Percentiles rank a stretch among this genome's conserved stretches.
phyloP scores from a whole-genome alignment of 306 rosid species.

The Hippophae rhamnoides region DNA sequence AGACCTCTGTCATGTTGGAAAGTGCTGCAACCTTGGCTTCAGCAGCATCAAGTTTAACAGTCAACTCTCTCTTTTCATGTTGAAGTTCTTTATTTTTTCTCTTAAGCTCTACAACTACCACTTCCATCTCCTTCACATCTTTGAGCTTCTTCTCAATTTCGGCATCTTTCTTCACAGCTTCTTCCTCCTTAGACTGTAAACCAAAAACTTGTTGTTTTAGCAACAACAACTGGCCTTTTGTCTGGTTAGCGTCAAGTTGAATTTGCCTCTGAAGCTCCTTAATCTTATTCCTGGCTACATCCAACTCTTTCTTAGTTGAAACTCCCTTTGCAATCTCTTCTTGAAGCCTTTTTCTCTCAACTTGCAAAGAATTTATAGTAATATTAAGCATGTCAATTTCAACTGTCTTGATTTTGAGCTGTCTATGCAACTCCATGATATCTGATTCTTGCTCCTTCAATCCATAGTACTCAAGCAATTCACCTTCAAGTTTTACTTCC shows the following conservation, averaged over 20 bases:
- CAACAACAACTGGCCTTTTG: slow-evolving; percentile 76
- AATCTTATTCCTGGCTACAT: slow-evolving; percentile 71
- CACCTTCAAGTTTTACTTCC: slow-evolving; percentile 88
- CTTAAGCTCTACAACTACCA: slow-evolving; percentile 64
- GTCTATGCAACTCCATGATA: slow-evolving; percentile 56
- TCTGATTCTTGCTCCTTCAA: slow-evolving; percentile 74
- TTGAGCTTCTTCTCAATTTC: slow-evolving; percentile 66
- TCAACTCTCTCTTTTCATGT: slow-evolving; percentile 71
- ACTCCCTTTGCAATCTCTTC: slow-evolving; percentile 54
- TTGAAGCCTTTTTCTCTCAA: slow-evolving; percentile 77
- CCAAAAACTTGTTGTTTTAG: slow-evolving; percentile 85
- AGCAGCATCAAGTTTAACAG: slow-evolving; percentile 58
- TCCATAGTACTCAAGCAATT: slow-evolving; percentile 78
- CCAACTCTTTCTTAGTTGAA: slow-evolving; percentile 63
- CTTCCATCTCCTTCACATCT: slow-evolving; percentile 62
- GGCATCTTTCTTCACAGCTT: slow-evolving; percentile 60
- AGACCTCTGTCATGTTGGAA: slow-evolving; percentile 77
- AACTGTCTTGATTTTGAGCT: slow-evolving; percentile 63
- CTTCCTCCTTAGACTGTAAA: slow-evolving; percentile 72
- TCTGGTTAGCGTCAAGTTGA: slow-evolving; percentile 79
- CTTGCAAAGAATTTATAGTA: slow-evolving; percentile 70
- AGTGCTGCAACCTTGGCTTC: slow-evolving; percentile 48
- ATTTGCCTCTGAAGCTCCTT: slow-evolving; percentile 87
- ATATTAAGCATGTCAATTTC: slow-evolving; percentile 72
- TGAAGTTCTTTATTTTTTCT: slow-evolving; percentile 81